Evolutionary conservation across 176 grass and related monocot species (phyloP), one percentile per base, ranked within the genome.

Genomic region (Oryza nivara): DNA sequence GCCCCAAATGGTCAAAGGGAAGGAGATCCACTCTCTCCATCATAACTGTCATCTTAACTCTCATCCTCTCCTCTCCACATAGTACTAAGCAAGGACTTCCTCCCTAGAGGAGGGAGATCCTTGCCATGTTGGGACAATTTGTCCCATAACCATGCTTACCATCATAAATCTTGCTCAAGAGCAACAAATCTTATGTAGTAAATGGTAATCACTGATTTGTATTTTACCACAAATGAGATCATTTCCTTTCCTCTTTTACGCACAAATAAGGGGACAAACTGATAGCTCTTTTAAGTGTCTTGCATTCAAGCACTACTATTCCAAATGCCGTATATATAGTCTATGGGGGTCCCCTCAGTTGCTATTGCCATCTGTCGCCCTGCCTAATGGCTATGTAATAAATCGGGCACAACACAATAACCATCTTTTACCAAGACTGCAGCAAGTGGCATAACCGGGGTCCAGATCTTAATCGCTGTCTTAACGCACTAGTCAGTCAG

Each of bases 401-500:
- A 13, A 65, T 41, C n/a, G 4, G 23, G 34, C 15, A 30, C n/a
- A 70, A 16, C 22, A 43, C 45, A 52, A 52, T 68, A 30, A 38
- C 67, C 19, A 20, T 49, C 65, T 70, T 34, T 64, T n/a, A 40
- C 66, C 17, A 40, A 40, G 17, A 80, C 52, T 17, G 72, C 66
- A 38, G 35, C 61, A 61, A 84, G 48, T 76, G 76, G 64, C 11
- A 70, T 70, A 38, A 69, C 1, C 40, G 34, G 68, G 46, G 32
- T 72, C 22, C 77, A 66, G 54, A 32, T 28, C 40, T 78, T 43
- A n/a, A 73, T 15, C 75, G 34, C 80, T 67, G 22, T 44, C 34
- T 16, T 43, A 9, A 54, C 66, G 9, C 46, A 76, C 30, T 58
- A n/a, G 15, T 45, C 48, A 25, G 65, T 68, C 68, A 15, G 60